Conservation (phyloP, 148 eudicot genomes). For the Diospyros lotus region DNA sequence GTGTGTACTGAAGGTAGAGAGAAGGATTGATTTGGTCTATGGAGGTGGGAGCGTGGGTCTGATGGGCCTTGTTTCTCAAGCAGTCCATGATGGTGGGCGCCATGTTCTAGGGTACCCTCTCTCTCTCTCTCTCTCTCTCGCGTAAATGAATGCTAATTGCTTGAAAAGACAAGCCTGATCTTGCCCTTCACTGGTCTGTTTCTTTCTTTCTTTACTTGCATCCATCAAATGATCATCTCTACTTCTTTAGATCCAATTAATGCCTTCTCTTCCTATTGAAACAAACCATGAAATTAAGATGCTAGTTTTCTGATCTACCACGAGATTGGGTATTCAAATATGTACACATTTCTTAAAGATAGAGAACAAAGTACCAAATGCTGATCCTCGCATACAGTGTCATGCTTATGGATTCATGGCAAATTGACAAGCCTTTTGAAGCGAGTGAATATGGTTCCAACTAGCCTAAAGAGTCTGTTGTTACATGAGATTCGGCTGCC, state of each 20-base stretch:
- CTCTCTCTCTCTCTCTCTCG: background rate
- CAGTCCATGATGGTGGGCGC: constrained; percentile 99
- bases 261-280: too few species aligned
- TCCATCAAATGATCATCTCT: background rate
- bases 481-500: background rate
- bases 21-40: constrained; percentile 94
- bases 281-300: background rate
- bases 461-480: background rate
- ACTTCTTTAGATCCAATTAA: too few species aligned
- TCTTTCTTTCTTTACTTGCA: constrained; percentile 7
- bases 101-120: constrained; percentile 90
- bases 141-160: background rate
- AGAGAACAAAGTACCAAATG: constrained; percentile 37
- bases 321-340: constrained; percentile 5
- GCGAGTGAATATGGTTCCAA: background rate
- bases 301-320: constrained; percentile 1
- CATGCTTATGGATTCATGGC: background rate
- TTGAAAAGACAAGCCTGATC: constrained; percentile 19
- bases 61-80: constrained; percentile 99
- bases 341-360: constrained; percentile 13
- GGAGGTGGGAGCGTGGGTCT: constrained; percentile 99
- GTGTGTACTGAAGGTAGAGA: constrained; percentile 59
- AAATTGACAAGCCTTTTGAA: background rate
- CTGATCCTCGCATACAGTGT: background rate
- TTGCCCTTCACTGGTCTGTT: constrained; percentile 12